phyloP scores from a whole-genome alignment of 78 protist species.

The Dictyostelium capitatum region DNA sequence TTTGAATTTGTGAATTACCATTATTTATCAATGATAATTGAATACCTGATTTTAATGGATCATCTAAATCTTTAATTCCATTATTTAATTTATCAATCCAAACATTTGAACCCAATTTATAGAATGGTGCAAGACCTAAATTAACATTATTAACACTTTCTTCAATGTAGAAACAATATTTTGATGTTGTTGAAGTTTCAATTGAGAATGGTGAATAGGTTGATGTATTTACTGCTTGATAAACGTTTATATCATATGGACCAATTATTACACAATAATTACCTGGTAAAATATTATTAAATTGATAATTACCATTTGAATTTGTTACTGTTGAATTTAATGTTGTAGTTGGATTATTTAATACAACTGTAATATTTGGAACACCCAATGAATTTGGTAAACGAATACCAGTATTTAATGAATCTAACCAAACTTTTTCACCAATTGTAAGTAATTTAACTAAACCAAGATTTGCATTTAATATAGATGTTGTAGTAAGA shows the following conservation, averaged over 20 bases:
- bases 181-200: neutral
- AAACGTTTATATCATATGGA: neutral
- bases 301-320: neutral
- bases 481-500: neutral
- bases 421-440: constrained; percentile 11
- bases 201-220: neutral
- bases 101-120: neutral
- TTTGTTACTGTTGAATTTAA: neutral
- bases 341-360: neutral
- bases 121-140: constrained; percentile 9
- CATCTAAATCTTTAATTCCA: constrained; percentile 13
- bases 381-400: neutral
- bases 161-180: constrained; percentile 4
- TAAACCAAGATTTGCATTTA: constrained; percentile 11
- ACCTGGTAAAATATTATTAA: constrained; percentile 29
- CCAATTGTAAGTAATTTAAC: neutral
- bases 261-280: constrained; percentile 18
- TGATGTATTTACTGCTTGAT: neutral
- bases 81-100: constrained; percentile 39
- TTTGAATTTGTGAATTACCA: neutral
- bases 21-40: neutral
- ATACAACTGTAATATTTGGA: neutral
- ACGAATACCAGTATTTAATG: neutral
- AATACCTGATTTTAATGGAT: neutral
- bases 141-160: neutral